phyloP scores from a whole-genome alignment of 495 filamentous ascomycete species.

The Lasiosphaeria hispida region DNA sequence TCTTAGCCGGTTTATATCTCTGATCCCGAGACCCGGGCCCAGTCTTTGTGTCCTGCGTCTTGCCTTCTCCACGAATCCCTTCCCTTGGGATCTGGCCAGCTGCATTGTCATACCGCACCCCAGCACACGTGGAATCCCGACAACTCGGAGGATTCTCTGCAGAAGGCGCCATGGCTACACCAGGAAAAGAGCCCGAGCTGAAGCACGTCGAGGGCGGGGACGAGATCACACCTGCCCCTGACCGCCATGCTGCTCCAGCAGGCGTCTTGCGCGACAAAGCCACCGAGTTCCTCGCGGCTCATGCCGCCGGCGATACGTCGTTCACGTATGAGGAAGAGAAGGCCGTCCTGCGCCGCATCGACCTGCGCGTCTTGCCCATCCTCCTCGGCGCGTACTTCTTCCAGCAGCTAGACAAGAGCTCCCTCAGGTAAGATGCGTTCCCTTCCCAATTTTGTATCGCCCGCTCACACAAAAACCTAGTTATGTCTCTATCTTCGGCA shows the following conservation, averaged over 20 bases:
- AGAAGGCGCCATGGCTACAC: background rate
- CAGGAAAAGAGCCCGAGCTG: background rate
- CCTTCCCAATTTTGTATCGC: background rate
- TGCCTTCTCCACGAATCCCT: no score
- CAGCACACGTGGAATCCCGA: no score
- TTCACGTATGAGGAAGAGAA: slow-evolving; percentile 42
- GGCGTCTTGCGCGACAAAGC: slow-evolving; percentile 32
- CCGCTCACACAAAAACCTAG: background rate
- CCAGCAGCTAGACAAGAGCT: slow-evolving; percentile 54
- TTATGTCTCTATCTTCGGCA: slow-evolving; percentile 54
- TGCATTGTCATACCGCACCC: no score
- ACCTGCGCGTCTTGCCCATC: slow-evolving; percentile 48
- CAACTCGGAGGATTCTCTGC: background rate
- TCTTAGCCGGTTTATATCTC: no score
- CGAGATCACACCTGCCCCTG: slow-evolving; percentile 25
- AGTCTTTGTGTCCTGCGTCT: no score
- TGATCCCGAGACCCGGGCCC: no score
- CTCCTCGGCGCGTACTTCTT: slow-evolving; percentile 53
- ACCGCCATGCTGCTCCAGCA: background rate
- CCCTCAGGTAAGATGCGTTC: slow-evolving; percentile 32
- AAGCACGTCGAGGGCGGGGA: background rate
- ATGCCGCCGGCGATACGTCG: slow-evolving; percentile 29
- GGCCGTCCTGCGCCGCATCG: slow-evolving; percentile 42
- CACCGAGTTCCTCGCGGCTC: slow-evolving; percentile 41
- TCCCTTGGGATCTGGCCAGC: no score